phyloP scores from a whole-genome alignment of 2,329 filamentous ascomycete genomes.

The Aureobasidium sp. region DNA sequence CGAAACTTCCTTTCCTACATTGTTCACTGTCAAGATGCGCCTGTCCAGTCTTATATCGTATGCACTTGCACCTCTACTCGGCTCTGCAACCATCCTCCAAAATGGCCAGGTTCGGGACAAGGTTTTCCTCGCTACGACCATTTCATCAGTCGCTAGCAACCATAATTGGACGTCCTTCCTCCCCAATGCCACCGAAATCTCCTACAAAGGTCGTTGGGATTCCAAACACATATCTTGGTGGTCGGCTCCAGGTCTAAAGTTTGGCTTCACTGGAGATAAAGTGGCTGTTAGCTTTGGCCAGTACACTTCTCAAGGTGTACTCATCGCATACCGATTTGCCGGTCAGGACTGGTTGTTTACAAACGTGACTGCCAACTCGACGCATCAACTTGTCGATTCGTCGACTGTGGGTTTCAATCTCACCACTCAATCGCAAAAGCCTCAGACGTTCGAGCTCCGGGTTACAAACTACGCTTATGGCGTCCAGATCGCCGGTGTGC shows the following conservation, averaged over 20 bases:
- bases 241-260: constrained; percentile 46
- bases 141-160: constrained; percentile 28
- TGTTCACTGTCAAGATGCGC: not conserved
- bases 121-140: constrained; percentile 35
- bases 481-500: constrained; percentile 49
- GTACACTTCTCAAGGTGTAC: constrained; percentile 42
- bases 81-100: constrained; percentile 32
- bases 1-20: not conserved
- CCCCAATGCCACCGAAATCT: constrained; percentile 47
- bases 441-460: constrained; percentile 49
- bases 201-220: constrained; percentile 59
- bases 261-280: constrained; percentile 48
- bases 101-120: constrained; percentile 37
- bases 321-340: constrained; percentile 52
- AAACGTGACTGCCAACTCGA: constrained; percentile 51
- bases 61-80: constrained; percentile 14
- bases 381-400: constrained; percentile 48
- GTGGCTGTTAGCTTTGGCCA: constrained; percentile 50
- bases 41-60: not conserved
- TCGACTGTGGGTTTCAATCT: constrained; percentile 41
- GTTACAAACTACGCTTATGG: constrained; percentile 57
- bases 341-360: constrained; percentile 56
- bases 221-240: constrained; percentile 50
- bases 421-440: constrained; percentile 35
- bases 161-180: constrained; percentile 43